A percentile compares a stretch with the other conserved stretches of the same genome.
Conservation (phyloP, 495 filamentous ascomycete genomes). For the Pyrenula aspistea region DNA sequence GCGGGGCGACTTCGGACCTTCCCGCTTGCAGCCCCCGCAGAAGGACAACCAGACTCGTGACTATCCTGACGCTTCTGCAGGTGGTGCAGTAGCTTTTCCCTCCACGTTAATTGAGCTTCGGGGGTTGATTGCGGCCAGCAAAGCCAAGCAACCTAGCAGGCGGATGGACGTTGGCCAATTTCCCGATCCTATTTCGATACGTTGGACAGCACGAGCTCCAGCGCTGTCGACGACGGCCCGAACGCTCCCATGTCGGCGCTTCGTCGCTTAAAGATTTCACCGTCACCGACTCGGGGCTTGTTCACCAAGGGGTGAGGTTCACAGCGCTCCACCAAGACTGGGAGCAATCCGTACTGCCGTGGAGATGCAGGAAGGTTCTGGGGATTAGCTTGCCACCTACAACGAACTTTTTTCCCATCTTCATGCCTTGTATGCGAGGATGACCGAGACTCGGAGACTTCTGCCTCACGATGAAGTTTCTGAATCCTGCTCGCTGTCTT, state of each 20-base stretch:
- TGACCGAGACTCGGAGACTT: conserved; percentile 14
- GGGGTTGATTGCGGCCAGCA: neutral
- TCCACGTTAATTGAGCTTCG: neutral
- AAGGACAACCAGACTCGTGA: neutral
- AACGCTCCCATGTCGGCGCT: too few species aligned
- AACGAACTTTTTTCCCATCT: neutral
- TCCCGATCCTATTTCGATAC: too few species aligned
- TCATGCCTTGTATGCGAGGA: conserved; percentile 1
- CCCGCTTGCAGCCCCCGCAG: neutral
- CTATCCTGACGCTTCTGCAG: neutral
- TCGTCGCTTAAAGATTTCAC: too few species aligned
- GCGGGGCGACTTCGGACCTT: neutral
- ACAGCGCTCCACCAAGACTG: too few species aligned
- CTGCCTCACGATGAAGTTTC: conserved; percentile 18
- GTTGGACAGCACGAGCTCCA: too few species aligned
- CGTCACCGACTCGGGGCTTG: too few species aligned
- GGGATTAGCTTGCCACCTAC: too few species aligned
- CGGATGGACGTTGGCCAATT: neutral
- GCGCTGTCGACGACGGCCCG: too few species aligned
- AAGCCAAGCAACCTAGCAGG: neutral
- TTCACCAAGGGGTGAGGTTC: too few species aligned
- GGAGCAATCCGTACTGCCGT: too few species aligned
- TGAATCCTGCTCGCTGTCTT: neutral
- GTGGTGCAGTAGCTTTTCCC: neutral
- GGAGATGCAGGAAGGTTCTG: too few species aligned